Evolutionary conservation across 1,139 yeast genomes (phyloP), one percentile per base, ranked within the genome.

Genomic region (Geotrichum siamense): DNA sequence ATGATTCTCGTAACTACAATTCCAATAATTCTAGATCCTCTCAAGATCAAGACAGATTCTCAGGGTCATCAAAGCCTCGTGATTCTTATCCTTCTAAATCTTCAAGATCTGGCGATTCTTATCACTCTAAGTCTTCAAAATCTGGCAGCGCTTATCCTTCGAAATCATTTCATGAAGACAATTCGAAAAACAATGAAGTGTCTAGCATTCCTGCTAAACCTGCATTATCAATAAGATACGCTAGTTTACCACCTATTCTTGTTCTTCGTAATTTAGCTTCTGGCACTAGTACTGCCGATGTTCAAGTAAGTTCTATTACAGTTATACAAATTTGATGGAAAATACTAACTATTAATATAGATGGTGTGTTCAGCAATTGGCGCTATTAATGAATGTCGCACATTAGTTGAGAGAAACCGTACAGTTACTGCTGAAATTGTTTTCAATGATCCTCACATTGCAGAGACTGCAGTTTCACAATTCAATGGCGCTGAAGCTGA

Each of bases 401-500:
- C 56, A 2, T 42, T 49, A 19, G 49, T 48, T 10, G 39, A 43
- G 16, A 47, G 43, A 5, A 39, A 46, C 29, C 41, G 39, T 19
- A 33, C 53, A 1, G 58, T 58, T 10, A 43, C 48, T 37, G 62
- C 61, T 1, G 63, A 59, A 45, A 51, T 57, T 23, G 49, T 49
- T 12, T 59, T 58, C 43, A 51, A 45, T 5, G 45, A 55, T 31
- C 46, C 48, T 1, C 48, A 44, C 1, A 43, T 49, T 20, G 59
- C 62, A 1, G 42, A 43, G 16, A 17, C 29, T 1, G 61, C 61
- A 0, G 56, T 50, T 2, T 44, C 33, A 8, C 52, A 53, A 41
- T 54, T 59, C 44, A 44, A 59, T 41, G 57, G 58, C 9, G 53
- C 58, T 1, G 39, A 43, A 5, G 63, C 63, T 3, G 63, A 59